Evolutionary conservation across 768 basidiomycete species (phyloP).

Genomic region (Chiua virens): DNA sequence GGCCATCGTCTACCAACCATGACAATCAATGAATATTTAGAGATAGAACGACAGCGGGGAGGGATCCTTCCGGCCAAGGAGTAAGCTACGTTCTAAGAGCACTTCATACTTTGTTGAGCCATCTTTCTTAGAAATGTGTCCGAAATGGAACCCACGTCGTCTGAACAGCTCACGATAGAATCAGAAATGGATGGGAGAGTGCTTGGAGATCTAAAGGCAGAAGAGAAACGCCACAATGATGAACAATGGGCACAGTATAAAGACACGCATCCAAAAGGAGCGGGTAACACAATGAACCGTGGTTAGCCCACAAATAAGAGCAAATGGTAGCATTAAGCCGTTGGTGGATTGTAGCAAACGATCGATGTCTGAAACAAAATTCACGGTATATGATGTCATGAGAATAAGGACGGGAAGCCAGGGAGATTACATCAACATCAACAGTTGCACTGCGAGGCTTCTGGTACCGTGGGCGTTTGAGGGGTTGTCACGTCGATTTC

Average conservation of each 20-base stretch:
- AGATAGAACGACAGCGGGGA: constrained; percentile 79
- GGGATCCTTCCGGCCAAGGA: constrained; percentile 88
- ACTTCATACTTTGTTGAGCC: constrained; percentile 3
- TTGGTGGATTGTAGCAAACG: constrained; percentile 13
- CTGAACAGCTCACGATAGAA: constrained; percentile 75
- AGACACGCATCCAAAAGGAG: constrained; percentile 82
- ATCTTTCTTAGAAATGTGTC: constrained; percentile 57
- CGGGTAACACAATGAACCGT: constrained; percentile 97
- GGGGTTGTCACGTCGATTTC: constrained; percentile 92
- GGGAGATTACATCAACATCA: constrained; percentile 46
- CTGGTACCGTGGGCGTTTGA: constrained; percentile 66
- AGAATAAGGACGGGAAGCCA: not conserved
- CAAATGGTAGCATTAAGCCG: constrained; percentile 7
- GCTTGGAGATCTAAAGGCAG: constrained; percentile 64
- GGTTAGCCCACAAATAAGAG: constrained; percentile 39
- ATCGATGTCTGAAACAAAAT: constrained; percentile 27
- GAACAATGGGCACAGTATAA: constrained; percentile 91
- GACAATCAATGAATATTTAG: constrained; percentile 93
- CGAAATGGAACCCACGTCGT: constrained; percentile 63
- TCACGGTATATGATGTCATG: constrained; percentile 27
- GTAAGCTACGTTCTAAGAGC: constrained; percentile 43
- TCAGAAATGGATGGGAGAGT: constrained; percentile 82
- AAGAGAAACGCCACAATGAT: constrained; percentile 79
- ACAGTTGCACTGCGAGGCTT: constrained; percentile 86
- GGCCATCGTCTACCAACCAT: constrained; percentile 88